Evolutionary conservation across 176 grass and related monocot genomes (phyloP), one percentile per base, ranked within the genome.

Genomic region (Echinochloa phyllopogon): DNA sequence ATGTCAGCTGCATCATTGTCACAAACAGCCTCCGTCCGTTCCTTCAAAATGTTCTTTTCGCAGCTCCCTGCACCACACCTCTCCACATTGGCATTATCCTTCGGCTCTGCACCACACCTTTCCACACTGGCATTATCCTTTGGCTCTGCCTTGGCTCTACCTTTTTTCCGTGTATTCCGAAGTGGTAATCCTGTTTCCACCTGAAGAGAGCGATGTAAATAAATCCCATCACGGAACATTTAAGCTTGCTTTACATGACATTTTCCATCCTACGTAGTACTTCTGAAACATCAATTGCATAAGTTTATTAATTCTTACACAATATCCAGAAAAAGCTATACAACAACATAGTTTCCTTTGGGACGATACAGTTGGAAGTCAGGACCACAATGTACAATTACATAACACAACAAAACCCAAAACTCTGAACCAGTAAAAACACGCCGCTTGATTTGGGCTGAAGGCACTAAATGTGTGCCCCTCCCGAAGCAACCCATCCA

Each of bases 1-100:
- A 95, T 85, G 69, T 88, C 93, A 88, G 82, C 78, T 37, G 75
- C 68, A 76, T 76, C 91, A 81, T 4, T 60, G 25, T 68, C 60
- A 1, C 55, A 43, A 49, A 69, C 75, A 47, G 42, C 60, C 59
- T 50, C 87, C 12, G 5, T 42, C 43, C 73, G 48, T 65, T 85
- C 65, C 42, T 66, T 45, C 29, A 78, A 10, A 75, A 21, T 89
- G n/a, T 63, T 86, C 83, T 82, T 84, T 41, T 33, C 48, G 21
- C 3, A 57, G 48, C 68, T 74, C 40, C 33, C 56, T 6, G 10
- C 20, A 21, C 27, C 50, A 51, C 61, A 91, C 0, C 42, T 69
- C 61, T 89, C 91, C 27, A 65, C 60, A 80, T 18, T 63, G 29
- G 53, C 40, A 53, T 86, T 73, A 48, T 66, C 76, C 53, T n/a